Conservation (phyloP, 768 basidiomycete species). For the Hypsizygus marmoreus region DNA sequence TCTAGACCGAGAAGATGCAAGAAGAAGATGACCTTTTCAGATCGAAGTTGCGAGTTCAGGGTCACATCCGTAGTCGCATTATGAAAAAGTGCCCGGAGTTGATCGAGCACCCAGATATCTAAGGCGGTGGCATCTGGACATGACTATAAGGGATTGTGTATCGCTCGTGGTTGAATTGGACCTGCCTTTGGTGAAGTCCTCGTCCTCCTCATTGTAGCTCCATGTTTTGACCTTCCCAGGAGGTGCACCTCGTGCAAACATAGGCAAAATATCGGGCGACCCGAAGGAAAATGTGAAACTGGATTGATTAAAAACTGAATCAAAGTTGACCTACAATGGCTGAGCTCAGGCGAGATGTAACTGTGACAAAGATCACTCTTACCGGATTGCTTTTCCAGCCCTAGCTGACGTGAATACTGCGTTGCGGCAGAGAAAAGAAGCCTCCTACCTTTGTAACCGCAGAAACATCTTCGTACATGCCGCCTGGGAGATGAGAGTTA, state of each 20-base stretch:
- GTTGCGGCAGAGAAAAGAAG: neutral
- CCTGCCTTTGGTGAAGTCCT: conserved; percentile 85
- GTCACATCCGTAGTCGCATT: conserved; percentile 59
- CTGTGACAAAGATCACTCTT: conserved; percentile 13
- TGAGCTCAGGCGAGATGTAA: conserved; percentile 16
- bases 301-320: conserved; percentile 87
- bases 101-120: conserved; percentile 79
- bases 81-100: conserved; percentile 58
- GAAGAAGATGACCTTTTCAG: conserved; percentile 73
- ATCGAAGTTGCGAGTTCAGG: conserved; percentile 53
- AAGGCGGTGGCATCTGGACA: conserved; percentile 69
- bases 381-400: conserved; percentile 89
- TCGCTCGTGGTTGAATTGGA: neutral
- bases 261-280: conserved; percentile 85
- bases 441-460: conserved; percentile 76
- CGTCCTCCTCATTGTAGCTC: conserved; percentile 75
- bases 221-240: conserved; percentile 72
- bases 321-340: conserved; percentile 65
- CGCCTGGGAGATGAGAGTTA: conserved; percentile 41
- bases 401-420: conserved; percentile 34
- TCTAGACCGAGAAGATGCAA: conserved; percentile 83
- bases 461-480: conserved; percentile 91
- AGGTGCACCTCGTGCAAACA: conserved; percentile 78
- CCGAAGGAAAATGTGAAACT: conserved; percentile 80
- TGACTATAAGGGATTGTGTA: neutral